Percentiles rank a stretch among this genome's conserved stretches.
phyloP scores from a whole-genome alignment of 441 rosid species.

The Erodium texanum region DNA sequence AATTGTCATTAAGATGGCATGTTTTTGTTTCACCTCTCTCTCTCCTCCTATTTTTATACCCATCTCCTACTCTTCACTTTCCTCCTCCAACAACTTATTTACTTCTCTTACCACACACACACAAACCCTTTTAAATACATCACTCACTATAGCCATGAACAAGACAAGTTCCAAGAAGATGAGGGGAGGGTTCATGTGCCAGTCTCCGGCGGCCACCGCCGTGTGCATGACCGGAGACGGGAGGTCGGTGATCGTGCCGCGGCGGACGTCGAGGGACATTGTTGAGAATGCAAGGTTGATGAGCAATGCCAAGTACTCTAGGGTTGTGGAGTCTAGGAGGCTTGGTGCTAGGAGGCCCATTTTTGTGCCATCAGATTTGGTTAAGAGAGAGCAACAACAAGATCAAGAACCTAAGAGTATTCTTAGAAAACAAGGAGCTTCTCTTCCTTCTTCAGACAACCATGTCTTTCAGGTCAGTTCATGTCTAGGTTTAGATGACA shows the following conservation, averaged over 20 bases:
- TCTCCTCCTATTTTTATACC: not conserved
- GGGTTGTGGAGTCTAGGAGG: slow-evolving; percentile 24
- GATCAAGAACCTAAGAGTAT: not conserved
- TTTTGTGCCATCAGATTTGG: not conserved
- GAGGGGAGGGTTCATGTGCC: slow-evolving; percentile 58
- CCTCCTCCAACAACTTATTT: not conserved
- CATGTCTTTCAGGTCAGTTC: not conserved
- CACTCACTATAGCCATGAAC: slow-evolving; percentile 7
- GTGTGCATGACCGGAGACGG: slow-evolving; percentile 37
- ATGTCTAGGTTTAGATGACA: not conserved
- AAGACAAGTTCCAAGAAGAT: slow-evolving; percentile 18
- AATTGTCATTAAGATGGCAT: not conserved
- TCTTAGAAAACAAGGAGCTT: not conserved
- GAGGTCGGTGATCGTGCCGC: slow-evolving; percentile 31
- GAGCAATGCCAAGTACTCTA: slow-evolving; percentile 20
- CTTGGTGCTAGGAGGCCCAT: slow-evolving; percentile 18
- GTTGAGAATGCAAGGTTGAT: slow-evolving; percentile 19
- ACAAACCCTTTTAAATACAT: not conserved
- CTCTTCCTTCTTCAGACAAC: not conserved
- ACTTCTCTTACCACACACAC: not conserved
- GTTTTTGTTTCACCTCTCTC: not conserved
- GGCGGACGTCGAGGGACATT: slow-evolving; percentile 18
- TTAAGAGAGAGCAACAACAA: not conserved
- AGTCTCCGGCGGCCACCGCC: slow-evolving; percentile 36
- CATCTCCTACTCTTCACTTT: not conserved